Evolutionary conservation across 192 early-diverging fungal species (phyloP).

Genomic region (Physocladia obscura): DNA sequence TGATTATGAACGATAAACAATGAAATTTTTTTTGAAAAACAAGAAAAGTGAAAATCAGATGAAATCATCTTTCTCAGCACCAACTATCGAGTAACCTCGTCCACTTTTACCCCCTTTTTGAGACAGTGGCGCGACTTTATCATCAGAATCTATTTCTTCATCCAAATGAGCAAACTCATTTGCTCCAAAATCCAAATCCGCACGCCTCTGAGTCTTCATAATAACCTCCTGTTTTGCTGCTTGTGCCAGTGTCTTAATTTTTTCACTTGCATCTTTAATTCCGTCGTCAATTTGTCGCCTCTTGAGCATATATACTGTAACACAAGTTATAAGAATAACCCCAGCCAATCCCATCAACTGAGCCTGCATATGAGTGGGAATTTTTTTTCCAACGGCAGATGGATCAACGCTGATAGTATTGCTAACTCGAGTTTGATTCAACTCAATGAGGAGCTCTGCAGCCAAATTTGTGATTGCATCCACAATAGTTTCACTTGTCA

Average conservation of each 20-base stretch:
- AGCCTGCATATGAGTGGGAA: conserved; percentile 18
- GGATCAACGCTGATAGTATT: conserved; percentile 12
- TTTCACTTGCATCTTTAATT: conserved; percentile 2
- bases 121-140: not conserved
- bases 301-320: conserved; percentile 13
- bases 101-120: not conserved
- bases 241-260: not conserved
- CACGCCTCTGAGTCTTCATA: conserved; percentile 14
- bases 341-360: conserved; percentile 17
- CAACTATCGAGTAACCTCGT: conserved; percentile 1
- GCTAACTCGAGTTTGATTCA: not conserved
- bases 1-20: not conserved
- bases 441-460: not conserved
- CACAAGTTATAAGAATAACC: conserved; percentile 22
- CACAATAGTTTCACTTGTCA: conserved; percentile 6
- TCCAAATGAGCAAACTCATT: conserved; percentile 23
- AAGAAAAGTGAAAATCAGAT: conserved; percentile 15
- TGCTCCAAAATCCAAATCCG: conserved; percentile 22
- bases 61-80: conserved; percentile 25
- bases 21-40: too few species aligned
- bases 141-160: conserved; percentile 8
- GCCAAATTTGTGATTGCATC: not conserved
- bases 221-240: conserved; percentile 24
- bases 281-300: conserved; percentile 18
- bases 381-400: conserved; percentile 9